Evolutionary conservation across 768 basidiomycete genomes (phyloP), one percentile per base, ranked within the genome.

Genomic region (Amyloporia xantha): DNA sequence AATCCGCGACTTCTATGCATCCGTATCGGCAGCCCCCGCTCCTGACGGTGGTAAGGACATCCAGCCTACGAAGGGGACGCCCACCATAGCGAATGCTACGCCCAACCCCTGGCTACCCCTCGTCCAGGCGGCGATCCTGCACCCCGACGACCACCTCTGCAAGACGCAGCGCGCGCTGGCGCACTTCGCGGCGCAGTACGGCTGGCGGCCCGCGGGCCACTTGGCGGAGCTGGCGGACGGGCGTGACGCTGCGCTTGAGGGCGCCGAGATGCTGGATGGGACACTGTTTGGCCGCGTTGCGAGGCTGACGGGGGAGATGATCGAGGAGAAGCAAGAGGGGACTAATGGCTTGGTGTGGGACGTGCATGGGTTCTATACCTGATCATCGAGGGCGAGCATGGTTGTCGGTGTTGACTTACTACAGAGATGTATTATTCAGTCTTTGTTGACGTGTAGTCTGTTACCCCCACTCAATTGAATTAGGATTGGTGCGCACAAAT

Each of bases 61-160:
- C 2, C 55, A 42, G 12, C 59, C 67, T 5, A 45, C 59, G 44
- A 33, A 56, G 48, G 54, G 60, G 53, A 26, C 63, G 57, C 23
- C 59, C 48, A 59, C 64, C 24, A 63, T 73, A 17, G 62, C 61
- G 6, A 62, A 63, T 46, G 68, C 58, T 28, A 68, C 60, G 10
- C 72, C 79, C 11, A 80, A 83, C 47, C 69, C 75, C 1, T 85
- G 82, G 84, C 66, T 76, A 24, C 67, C 75, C 15, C 59, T 85
- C 41, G 56, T 82, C 36, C 67, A 78, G 30, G 69, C 67, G 7
- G 63, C 75, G 2, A 59, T 82, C 38, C 68, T 73, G 6, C 74
- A 83, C 53, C 76, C 76, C 0, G 79, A 84, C 53, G 80, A 84
- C 49, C 75, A 79, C 60, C 50, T 74, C 19, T 66, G 62, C 57